These are phyloP conservation scores for Papiliotrema laurentii DNA, from an alignment of 1,284 basidiomycete species.

Conservation along the genomic window DNA sequence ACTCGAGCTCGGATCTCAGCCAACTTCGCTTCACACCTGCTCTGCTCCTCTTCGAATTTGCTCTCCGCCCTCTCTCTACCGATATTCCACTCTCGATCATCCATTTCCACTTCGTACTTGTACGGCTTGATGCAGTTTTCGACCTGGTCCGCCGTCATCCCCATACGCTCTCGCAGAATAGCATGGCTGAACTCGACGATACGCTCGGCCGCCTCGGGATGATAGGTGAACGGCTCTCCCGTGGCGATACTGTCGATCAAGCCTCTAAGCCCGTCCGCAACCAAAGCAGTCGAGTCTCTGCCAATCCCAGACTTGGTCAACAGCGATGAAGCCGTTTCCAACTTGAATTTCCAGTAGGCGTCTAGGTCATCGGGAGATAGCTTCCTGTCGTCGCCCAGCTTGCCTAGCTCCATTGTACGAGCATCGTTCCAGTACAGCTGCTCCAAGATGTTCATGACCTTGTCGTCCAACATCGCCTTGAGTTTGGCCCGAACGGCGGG, in stretches of 20 bases:
- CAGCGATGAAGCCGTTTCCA: conserved; percentile 84
- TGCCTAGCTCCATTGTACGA: conserved; percentile 68
- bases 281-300: conserved; percentile 85
- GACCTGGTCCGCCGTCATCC: conserved; percentile 92
- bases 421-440: conserved; percentile 96
- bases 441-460: conserved; percentile 94
- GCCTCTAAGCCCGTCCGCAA: conserved; percentile 84
- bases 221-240: conserved; percentile 87
- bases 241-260: conserved; percentile 82
- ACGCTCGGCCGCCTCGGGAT: conserved; percentile 79
- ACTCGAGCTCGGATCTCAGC: conserved; percentile 79
- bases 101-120: conserved; percentile 86
- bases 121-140: conserved; percentile 99
- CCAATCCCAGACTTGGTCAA: conserved; percentile 97
- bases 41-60: conserved; percentile 77
- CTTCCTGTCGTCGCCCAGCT: conserved; percentile 66
- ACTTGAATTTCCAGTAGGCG: conserved; percentile 90
- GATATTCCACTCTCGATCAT: conserved; percentile 82
- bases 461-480: conserved; percentile 89
- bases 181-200: conserved; percentile 87
- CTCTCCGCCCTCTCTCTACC: conserved; percentile 71
- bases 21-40: conserved; percentile 79
- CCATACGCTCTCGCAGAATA: conserved; percentile 86
- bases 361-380: conserved; percentile 68
- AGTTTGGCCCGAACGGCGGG: conserved; percentile 82